A percentile compares a stretch with the other conserved stretches of the same genome.
Evolutionary conservation across 202 grass and related monocot species (phyloP).

Genomic region (Saccharum hybrid): DNA sequence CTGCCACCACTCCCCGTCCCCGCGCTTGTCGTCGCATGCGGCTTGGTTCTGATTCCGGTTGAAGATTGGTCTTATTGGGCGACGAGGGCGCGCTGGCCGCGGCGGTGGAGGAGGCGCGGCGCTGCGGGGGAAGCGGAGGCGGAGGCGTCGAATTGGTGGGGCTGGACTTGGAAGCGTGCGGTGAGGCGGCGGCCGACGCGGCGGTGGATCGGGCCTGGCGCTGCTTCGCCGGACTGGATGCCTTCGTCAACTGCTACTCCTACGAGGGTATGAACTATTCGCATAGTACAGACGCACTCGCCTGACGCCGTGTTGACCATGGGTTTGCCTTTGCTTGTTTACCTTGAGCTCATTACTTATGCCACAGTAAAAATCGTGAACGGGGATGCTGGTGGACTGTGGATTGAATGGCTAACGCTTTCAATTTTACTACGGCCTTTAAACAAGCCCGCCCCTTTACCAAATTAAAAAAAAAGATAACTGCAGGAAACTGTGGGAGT

Average conservation of each 20-base stretch:
- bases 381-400: background rate
- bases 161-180: conserved; percentile 66
- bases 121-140: background rate
- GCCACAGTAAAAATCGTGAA: background rate
- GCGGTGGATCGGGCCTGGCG: conserved; percentile 67
- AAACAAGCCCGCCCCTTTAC: no score
- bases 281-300: background rate
- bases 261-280: conserved; percentile 64
- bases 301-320: background rate
- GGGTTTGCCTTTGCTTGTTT: background rate
- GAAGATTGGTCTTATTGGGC: conserved; percentile 75
- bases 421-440: no score
- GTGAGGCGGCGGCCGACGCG: conserved; percentile 55
- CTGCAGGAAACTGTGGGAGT: background rate
- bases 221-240: conserved; percentile 61
- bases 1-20: background rate
- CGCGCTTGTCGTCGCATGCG: background rate
- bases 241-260: conserved; percentile 71
- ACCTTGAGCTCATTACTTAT: background rate
- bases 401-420: background rate
- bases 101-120: conserved; percentile 42
- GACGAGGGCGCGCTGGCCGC: conserved; percentile 55
- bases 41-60: background rate
- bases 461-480: no score
- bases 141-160: conserved; percentile 56